Base-by-base conservation (phyloP, 2,329 filamentous ascomycete species). In the Paraconiothyrium brasiliense region DNA sequence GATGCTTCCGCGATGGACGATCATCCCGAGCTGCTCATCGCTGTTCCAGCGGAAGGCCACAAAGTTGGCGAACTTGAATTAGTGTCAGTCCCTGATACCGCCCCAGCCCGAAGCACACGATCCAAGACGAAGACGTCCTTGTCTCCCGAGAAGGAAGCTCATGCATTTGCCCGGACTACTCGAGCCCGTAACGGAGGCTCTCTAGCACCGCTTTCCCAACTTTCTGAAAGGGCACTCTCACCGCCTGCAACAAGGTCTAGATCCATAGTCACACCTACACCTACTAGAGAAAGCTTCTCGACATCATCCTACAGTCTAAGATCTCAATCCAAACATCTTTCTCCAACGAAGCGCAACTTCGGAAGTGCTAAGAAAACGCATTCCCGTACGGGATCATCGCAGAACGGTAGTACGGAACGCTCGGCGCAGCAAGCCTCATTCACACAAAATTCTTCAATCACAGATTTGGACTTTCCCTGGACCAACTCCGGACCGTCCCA, bases 51-150 rank as follows among this genome's bases (percentile, higher is more conserved):
- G 20, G 65, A 70, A 22, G 69, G 66, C 7, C 55, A 70, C 24
- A 67, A 68, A 37, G n/a, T 70, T 13, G 69, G 66, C n/a, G 62
- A 70, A 54, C n/a, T 64, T n/a, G 61, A 69, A 16, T 51, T 50
- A 1, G 64, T 66, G 34, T 58, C 70, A 16, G 71, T 73, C 4
- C 61, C 71, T 14, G 67, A 66, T 7, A 70, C 72, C 20, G 67
- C 58, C 11, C 73, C 75, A 30, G 72, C 71, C 13, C 70, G 67
- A 20, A 78, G 73, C 57, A 76, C 75, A 4, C 65, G 75, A 35
- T 77, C 75, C 2, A 76, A 74, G 37, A 68, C 70, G 0, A 77
- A 74, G 54, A 44, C 61, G 1, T 71, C 71, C 27, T 58, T 57
- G 11, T 72, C 73, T 14, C 69, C 71, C 7, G 51, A 66, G 16